Percentiles rank a stretch among this genome's conserved stretches.
These are phyloP conservation scores for Byssochlamys sp. DNA, from an alignment of 2,329 filamentous ascomycete species.

Conservation along the genomic window DNA sequence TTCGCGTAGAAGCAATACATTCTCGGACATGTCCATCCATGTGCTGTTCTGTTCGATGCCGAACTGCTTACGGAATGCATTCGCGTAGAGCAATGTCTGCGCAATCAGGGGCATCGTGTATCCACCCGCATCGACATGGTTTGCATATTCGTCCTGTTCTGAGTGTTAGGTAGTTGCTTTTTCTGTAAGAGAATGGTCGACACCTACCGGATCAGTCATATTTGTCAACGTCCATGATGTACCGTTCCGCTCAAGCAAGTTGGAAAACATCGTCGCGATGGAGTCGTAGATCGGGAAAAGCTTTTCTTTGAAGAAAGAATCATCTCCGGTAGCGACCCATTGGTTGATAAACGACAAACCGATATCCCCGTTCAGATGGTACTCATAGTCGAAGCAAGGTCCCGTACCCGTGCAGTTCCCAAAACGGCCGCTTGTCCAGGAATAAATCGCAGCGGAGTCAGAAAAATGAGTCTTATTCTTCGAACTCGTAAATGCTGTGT, in stretches of 20 bases:
- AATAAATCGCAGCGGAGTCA: constrained; percentile 50
- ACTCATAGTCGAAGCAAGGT: constrained; percentile 62
- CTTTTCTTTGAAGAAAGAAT: constrained; percentile 43
- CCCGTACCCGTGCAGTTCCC: constrained; percentile 59
- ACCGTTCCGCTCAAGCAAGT: constrained; percentile 52
- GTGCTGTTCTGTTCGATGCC: constrained; percentile 47
- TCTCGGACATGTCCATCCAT: constrained; percentile 47
- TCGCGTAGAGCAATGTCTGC: constrained; percentile 47
- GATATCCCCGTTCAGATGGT: constrained; percentile 63
- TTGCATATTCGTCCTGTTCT: constrained; percentile 55
- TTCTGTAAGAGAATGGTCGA: not conserved
- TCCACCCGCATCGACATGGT: constrained; percentile 57
- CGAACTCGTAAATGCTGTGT: constrained; percentile 47
- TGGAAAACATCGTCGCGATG: constrained; percentile 51
- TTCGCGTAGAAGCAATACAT: constrained; percentile 48
- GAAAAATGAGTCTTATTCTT: constrained; percentile 52
- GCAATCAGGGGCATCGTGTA: constrained; percentile 57
- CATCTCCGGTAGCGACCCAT: constrained; percentile 51
- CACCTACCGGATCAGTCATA: constrained; percentile 60
- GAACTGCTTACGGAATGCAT: constrained; percentile 48
- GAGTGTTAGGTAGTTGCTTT: not conserved
- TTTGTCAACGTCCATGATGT: constrained; percentile 48
- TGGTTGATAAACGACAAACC: constrained; percentile 54
- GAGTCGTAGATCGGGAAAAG: constrained; percentile 57
- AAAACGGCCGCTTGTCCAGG: constrained; percentile 58